Evolutionary conservation across 1,284 basidiomycete genomes (phyloP).

Genomic region (Trametes versicolor): DNA sequence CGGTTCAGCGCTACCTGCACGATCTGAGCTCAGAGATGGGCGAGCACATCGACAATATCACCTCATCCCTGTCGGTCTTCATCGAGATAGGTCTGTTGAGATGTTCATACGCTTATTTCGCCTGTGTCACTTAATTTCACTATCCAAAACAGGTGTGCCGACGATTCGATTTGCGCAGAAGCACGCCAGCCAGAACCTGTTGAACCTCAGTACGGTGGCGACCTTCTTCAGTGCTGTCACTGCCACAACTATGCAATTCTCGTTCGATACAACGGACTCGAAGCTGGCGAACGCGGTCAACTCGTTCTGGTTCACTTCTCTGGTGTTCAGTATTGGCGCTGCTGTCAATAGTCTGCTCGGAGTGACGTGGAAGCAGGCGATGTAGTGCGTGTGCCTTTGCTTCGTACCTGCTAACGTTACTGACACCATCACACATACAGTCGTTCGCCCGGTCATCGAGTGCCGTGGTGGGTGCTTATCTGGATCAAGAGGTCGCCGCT

Average conservation of each 20-base stretch:
- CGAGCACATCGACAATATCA: conserved; percentile 74
- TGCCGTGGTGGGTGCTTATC: conserved; percentile 84
- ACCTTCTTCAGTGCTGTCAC: conserved; percentile 84
- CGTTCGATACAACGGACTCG: conserved; percentile 51
- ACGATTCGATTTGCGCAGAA: conserved; percentile 80
- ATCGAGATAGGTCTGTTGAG: conserved; percentile 70
- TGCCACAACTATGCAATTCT: conserved; percentile 76
- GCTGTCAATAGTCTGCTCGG: conserved; percentile 79
- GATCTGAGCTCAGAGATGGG: conserved; percentile 75
- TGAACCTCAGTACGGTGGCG: conserved; percentile 78
- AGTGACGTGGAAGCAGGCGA: conserved; percentile 80
- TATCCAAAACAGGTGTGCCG: conserved; percentile 61
- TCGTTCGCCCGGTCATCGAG: conserved; percentile 67
- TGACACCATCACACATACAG: conserved; percentile 43
- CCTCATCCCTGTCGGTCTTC: conserved; percentile 70
- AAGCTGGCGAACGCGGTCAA: conserved; percentile 64
- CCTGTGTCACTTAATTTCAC: conserved; percentile 15
- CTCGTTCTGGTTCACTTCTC: conserved; percentile 75
- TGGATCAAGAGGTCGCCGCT: conserved; percentile 84
- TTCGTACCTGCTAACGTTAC: neutral
- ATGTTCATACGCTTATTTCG: neutral
- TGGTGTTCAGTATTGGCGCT: conserved; percentile 80
- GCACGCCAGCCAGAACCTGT: conserved; percentile 71
- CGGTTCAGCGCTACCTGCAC: conserved; percentile 77
- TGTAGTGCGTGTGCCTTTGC: conserved; percentile 65